Conservation (phyloP, 2,329 filamentous ascomycete species). For the Aspergillus sergii region DNA sequence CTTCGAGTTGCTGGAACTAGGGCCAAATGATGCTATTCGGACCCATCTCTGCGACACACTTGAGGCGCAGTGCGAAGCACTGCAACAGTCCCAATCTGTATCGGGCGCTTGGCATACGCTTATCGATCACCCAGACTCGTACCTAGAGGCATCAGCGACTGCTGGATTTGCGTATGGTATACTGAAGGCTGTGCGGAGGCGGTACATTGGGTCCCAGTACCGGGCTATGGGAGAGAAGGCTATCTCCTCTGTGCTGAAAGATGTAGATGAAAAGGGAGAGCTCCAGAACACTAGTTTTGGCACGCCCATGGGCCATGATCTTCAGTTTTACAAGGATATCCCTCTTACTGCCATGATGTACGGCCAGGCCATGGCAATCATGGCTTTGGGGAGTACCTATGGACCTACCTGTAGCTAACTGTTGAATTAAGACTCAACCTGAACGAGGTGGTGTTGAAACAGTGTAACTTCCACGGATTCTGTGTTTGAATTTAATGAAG, state of each 20-base stretch:
- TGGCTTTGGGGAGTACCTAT: slow-evolving; percentile 73
- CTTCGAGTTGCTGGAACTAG: slow-evolving; percentile 69
- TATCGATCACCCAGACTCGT: slow-evolving; percentile 71
- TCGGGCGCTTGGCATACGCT: slow-evolving; percentile 75
- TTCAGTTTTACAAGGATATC: slow-evolving; percentile 79
- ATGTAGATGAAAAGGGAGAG: slow-evolving; percentile 69
- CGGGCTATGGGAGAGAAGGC: slow-evolving; percentile 65
- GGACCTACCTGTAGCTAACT: not conserved
- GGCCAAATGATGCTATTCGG: slow-evolving; percentile 62
- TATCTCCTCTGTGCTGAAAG: slow-evolving; percentile 66
- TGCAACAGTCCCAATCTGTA: slow-evolving; percentile 61
- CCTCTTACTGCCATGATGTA: slow-evolving; percentile 80
- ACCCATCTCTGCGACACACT: slow-evolving; percentile 56
- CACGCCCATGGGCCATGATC: slow-evolving; percentile 71
- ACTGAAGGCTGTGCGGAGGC: slow-evolving; percentile 70
- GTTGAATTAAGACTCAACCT: not conserved
- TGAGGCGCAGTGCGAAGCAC: slow-evolving; percentile 68
- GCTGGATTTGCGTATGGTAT: slow-evolving; percentile 82
- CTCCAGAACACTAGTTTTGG: slow-evolving; percentile 75
- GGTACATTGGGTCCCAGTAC: slow-evolving; percentile 67
- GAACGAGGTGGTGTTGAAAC: not conserved
- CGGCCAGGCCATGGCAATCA: slow-evolving; percentile 82
- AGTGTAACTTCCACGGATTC: not conserved
- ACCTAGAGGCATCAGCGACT: slow-evolving; percentile 75
- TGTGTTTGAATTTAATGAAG: not conserved